Percentiles rank a stretch among this genome's conserved stretches.
These are phyloP conservation scores for Trypethelium eluteriae DNA, from an alignment of 495 filamentous ascomycete species.

Conservation along the genomic window DNA sequence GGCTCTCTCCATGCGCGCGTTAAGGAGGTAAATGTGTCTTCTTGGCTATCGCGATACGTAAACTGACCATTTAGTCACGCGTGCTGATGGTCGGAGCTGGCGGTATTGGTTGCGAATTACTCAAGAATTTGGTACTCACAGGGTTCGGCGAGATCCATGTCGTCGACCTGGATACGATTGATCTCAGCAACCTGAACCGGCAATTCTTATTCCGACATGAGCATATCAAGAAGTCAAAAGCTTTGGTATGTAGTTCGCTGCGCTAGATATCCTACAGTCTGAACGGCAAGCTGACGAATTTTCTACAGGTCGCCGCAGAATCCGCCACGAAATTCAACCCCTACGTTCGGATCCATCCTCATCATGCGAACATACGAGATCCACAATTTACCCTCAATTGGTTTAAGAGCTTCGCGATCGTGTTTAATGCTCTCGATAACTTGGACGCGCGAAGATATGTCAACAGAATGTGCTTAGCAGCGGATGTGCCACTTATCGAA, in stretches of 20 bases:
- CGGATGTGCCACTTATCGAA: conserved; percentile 84
- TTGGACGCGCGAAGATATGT: conserved; percentile 90
- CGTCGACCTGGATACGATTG: conserved; percentile 96
- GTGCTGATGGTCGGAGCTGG: conserved; percentile 94
- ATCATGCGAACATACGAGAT: conserved; percentile 96
- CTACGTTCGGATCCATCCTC: conserved; percentile 74
- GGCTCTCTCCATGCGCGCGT: conserved; percentile 53
- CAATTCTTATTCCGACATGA: conserved; percentile 97
- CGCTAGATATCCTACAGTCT: not conserved
- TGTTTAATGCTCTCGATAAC: conserved; percentile 97
- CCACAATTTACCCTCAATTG: conserved; percentile 80
- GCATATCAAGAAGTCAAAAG: conserved; percentile 97
- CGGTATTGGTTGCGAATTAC: conserved; percentile 93
- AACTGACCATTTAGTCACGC: conserved; percentile 33
- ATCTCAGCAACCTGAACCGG: conserved; percentile 93
- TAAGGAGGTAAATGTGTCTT: conserved; percentile 49
- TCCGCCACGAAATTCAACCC: conserved; percentile 88
- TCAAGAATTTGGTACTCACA: conserved; percentile 91
- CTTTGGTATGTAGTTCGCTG: conserved; percentile 54
- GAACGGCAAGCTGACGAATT: not conserved
- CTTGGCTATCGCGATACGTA: not conserved
- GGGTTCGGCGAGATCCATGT: conserved; percentile 95
- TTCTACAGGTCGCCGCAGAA: conserved; percentile 78
- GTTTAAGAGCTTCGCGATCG: conserved; percentile 74
- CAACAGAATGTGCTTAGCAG: conserved; percentile 93